A percentile compares a stretch with the other conserved stretches of the same genome.
Conservation (phyloP, 345 rosid genomes). For the Citrus cavaleriei region DNA sequence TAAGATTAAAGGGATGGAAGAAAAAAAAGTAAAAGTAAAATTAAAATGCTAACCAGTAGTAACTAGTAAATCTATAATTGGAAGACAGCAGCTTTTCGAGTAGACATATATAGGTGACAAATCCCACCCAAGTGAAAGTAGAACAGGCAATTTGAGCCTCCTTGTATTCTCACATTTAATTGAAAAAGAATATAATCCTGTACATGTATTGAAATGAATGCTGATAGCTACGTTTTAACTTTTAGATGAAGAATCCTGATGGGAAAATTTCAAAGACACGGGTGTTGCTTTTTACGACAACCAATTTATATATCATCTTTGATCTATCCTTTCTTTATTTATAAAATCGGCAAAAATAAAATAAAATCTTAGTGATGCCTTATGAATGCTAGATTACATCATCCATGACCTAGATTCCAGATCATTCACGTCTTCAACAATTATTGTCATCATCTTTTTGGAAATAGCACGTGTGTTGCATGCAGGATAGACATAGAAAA, state of each 20-base stretch:
- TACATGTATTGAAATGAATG: no score
- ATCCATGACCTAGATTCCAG: background rate
- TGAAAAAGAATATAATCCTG: background rate
- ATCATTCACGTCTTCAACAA: background rate
- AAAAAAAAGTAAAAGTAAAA: no score
- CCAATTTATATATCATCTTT: background rate
- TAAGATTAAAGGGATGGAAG: no score
- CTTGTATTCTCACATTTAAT: no score
- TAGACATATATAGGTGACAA: no score
- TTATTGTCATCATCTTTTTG: background rate
- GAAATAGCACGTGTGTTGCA: background rate
- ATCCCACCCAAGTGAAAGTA: no score
- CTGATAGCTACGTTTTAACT: background rate
- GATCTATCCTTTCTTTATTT: no score
- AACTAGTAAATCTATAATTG: no score
- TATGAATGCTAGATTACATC: background rate
- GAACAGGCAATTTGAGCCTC: no score
- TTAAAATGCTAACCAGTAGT: no score
- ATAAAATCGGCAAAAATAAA: background rate
- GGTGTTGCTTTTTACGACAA: background rate
- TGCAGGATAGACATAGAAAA: no score
- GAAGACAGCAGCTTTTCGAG: no score
- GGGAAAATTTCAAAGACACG: background rate
- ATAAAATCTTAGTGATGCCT: background rate
- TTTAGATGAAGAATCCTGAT: background rate